These are phyloP conservation scores for Nicotiana attenuata DNA, from an alignment of 257 asterid species.

Conservation along the genomic window DNA sequence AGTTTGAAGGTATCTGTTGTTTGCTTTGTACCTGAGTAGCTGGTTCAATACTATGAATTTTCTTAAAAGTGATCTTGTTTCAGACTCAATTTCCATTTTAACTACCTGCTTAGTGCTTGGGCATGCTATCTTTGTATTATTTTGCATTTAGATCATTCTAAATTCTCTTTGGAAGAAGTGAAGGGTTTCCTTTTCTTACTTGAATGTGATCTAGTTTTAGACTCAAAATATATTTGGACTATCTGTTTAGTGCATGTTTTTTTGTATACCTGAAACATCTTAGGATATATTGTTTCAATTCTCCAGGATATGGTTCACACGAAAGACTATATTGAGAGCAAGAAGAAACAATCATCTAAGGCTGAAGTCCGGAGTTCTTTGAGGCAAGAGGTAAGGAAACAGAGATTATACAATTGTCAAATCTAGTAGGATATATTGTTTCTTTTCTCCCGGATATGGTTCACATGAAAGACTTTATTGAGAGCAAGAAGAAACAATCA, in stretches of 20 bases:
- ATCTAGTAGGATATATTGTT: background rate
- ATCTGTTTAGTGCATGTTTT: background rate
- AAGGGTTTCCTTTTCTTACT: background rate
- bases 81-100: background rate
- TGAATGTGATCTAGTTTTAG: background rate
- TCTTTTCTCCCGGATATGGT: conserved; percentile 39
- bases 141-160: background rate
- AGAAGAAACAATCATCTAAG: conserved; percentile 43
- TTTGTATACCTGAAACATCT: background rate
- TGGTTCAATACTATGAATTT: background rate
- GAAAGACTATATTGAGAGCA: conserved; percentile 28
- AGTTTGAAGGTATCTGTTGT: conserved; percentile 66
- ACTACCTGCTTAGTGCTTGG: background rate
- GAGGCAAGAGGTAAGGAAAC: conserved; percentile 64
- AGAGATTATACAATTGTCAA: background rate
- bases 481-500: conserved; percentile 38
- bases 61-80: background rate
- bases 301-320: conserved; percentile 40
- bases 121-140: background rate
- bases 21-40: background rate
- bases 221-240: background rate
- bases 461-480: conserved; percentile 23
- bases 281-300: conserved; percentile 3
- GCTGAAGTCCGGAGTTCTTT: conserved; percentile 52
- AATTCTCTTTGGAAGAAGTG: background rate